A percentile compares a stretch with the other conserved stretches of the same genome.
These are phyloP conservation scores for Candida coquimbonensis DNA, from an alignment of 805 yeast species.

Conservation along the genomic window DNA sequence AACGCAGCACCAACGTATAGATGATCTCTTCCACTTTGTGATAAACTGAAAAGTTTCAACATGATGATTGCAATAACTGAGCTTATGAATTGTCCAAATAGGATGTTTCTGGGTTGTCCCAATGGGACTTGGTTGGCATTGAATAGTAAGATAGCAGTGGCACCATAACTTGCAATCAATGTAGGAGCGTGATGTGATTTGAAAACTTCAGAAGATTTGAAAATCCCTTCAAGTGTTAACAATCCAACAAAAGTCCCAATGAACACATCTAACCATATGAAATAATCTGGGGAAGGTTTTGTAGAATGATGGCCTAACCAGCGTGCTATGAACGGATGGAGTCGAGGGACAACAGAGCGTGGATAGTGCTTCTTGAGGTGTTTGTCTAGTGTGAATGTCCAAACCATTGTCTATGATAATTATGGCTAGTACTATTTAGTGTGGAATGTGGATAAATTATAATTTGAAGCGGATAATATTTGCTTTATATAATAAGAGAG, in stretches of 20 bases:
- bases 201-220: constrained; percentile 32
- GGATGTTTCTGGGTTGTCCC: constrained; percentile 56
- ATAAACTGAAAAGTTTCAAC: constrained; percentile 44
- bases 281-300: constrained; percentile 26
- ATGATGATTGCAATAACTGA: constrained; percentile 49
- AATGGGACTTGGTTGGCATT: constrained; percentile 51
- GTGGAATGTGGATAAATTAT: too few relatives aligned
- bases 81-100: constrained; percentile 49
- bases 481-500: neutral
- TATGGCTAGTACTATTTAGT: too few relatives aligned
- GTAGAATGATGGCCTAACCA: constrained; percentile 34
- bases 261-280: constrained; percentile 40
- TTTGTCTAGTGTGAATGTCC: constrained; percentile 14
- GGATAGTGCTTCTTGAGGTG: constrained; percentile 15
- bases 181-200: constrained; percentile 35
- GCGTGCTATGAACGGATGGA: constrained; percentile 31
- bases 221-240: constrained; percentile 39
- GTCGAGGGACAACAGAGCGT: constrained; percentile 19
- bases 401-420: neutral
- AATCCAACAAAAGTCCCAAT: constrained; percentile 42
- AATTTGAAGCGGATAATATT: too few relatives aligned
- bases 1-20: constrained; percentile 55
- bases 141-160: constrained; percentile 53
- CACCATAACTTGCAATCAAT: constrained; percentile 53
- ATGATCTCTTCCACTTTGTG: constrained; percentile 35